Evolutionary conservation across 1,139 yeast genomes (phyloP).

Genomic region (Taphrina sp.): DNA sequence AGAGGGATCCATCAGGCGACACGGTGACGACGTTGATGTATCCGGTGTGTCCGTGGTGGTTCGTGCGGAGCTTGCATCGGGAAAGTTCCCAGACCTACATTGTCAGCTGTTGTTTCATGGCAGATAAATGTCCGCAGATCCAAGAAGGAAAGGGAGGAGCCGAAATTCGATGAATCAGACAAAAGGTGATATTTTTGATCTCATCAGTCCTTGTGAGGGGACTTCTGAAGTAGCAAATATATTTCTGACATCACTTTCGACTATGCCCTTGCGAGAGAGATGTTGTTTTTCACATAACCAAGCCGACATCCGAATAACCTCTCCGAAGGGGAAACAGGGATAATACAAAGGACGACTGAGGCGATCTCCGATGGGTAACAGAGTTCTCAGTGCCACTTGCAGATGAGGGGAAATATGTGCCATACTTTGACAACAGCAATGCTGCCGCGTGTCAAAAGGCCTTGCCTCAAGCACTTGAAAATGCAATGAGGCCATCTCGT

Average conservation of each 20-base stretch:
- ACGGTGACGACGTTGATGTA: slow-evolving; percentile 96
- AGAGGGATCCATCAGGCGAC: slow-evolving; percentile 99
- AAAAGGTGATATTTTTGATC: slow-evolving; percentile 68
- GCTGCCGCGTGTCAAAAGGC: too few relatives aligned
- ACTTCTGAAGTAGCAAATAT: slow-evolving; percentile 99
- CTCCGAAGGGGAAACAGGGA: background rate
- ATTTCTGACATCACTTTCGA: slow-evolving; percentile 38
- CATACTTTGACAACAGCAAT: too few relatives aligned
- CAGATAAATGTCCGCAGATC: background rate
- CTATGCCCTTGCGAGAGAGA: slow-evolving; percentile 1
- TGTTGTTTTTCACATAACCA: too few relatives aligned
- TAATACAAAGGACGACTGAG: background rate
- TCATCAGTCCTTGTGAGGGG: slow-evolving; percentile 61
- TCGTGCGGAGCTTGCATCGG: slow-evolving; percentile 86
- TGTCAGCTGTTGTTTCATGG: slow-evolving; percentile 36
- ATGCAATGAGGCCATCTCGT: slow-evolving; percentile 8
- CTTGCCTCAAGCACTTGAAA: background rate
- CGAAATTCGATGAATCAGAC: slow-evolving; percentile 30
- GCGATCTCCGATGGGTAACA: background rate
- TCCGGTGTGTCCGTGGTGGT: slow-evolving; percentile 99
- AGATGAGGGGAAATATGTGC: too few relatives aligned
- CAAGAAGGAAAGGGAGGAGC: background rate
- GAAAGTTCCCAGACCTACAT: slow-evolving; percentile 89
- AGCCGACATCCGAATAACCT: background rate
- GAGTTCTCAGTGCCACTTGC: too few relatives aligned